These are phyloP conservation scores for Alternaria arborescens DNA, from an alignment of 2,329 filamentous ascomycete genomes.

Conservation along the genomic window DNA sequence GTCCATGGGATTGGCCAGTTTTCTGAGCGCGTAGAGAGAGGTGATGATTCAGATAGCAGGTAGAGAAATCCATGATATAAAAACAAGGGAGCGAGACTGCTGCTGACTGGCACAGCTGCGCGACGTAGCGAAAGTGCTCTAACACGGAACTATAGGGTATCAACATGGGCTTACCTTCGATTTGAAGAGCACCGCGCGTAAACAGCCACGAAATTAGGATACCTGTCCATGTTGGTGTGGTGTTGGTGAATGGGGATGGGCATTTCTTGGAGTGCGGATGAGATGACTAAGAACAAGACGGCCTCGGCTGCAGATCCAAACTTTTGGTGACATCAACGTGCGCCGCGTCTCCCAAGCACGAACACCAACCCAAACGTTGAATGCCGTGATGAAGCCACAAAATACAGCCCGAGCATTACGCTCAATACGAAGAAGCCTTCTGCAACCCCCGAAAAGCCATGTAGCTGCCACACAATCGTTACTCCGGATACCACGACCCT, in stretches of 20 bases:
- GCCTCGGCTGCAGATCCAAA: conserved; percentile 6
- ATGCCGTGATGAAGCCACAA: conserved; percentile 22
- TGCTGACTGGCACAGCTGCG: not conserved
- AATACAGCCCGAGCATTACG: conserved; percentile 14
- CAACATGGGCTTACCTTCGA: too few species aligned
- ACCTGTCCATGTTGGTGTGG: not conserved
- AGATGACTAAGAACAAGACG: not conserved
- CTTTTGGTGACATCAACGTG: conserved; percentile 25
- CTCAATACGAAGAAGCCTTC: conserved; percentile 14
- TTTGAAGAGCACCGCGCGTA: too few species aligned
- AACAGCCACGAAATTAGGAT: not conserved
- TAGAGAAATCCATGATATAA: too few species aligned
- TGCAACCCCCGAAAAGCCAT: not conserved
- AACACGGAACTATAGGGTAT: not conserved
- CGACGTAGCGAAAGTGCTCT: not conserved
- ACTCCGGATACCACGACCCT: conserved; percentile 7
- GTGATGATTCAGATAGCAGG: too few species aligned
- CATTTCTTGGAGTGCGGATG: not conserved
- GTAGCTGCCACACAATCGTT: not conserved
- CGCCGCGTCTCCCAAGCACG: not conserved
- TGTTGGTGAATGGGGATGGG: not conserved
- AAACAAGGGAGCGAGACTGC: too few species aligned
- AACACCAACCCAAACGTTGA: not conserved
- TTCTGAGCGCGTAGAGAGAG: too few species aligned
- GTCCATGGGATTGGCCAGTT: too few species aligned